Base-by-base conservation (phyloP, 2,329 filamentous ascomycete genomes). In the Colletotrichum tabaci region DNA sequence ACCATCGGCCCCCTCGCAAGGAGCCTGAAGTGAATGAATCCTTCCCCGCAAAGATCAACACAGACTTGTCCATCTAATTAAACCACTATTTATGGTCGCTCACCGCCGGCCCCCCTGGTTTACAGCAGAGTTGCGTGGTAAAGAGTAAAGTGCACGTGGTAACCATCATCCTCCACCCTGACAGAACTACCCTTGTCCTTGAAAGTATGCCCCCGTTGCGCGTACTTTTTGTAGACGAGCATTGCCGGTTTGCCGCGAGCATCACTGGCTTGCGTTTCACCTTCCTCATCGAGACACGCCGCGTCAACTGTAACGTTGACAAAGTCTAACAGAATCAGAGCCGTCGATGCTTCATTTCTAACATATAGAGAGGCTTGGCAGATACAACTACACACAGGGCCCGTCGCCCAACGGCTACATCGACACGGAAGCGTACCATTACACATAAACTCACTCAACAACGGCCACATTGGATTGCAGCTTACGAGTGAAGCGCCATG, bases 281-380 rank as follows among this genome's bases (percentile, higher is more conserved):
- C 62, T 58, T 65, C 42, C 53, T 35, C 15, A 46, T 65, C 49
- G 16, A 55, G 62, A 26, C 38, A 42, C 23, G 62, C 62, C 42
- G 12, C 62, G 62, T 65, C 42, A 65, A 57, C 55, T 4, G 6
- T 26, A 44, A 65, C 40, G 50, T 46, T 55, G 9, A 49, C n/a
- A 47, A 58, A 64, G 18, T 56, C 42, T 16, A 26, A 64, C 6
- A 12, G 1, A 52, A 10, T 21, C 12, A 13, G 12, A 55, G 3
- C 18, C 52, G 30, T 30, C 26, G 23, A 13, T 30, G 52, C 35
- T 55, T 7, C 30, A 30, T 9, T 30, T 35, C 6, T 55, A 9
- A 16, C 15, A 21, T 18, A 7, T 18, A 2, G 16, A 10, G 16
- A 42, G 8, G n/a, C 35, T 57, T 57, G n/a, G 35, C 55, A n/a